Percentiles rank a stretch among this genome's conserved stretches.
Conservation (phyloP, 2,329 filamentous ascomycete species). For the Fusarium sarcochroum region DNA sequence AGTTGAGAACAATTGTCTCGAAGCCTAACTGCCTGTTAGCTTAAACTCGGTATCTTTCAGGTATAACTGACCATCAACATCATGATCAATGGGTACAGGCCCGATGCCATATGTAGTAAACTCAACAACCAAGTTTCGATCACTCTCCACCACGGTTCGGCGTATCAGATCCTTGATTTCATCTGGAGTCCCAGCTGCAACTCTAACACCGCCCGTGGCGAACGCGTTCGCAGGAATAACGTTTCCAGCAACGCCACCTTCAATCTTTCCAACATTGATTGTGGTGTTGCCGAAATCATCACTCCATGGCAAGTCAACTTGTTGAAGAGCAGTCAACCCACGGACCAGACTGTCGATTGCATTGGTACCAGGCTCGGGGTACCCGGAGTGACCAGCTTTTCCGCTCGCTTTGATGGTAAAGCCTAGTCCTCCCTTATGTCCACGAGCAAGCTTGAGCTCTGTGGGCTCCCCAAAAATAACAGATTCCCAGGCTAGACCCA, state of each 20-base stretch:
- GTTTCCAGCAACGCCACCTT: conserved; percentile 8
- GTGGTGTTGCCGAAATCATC: conserved; percentile 6
- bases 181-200: conserved; percentile 4
- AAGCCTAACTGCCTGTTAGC: neutral
- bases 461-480: conserved; percentile 18
- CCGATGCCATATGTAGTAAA: conserved; percentile 3
- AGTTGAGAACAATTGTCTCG: conserved; percentile 3
- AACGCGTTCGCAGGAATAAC: conserved; percentile 11
- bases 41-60: accelerated
- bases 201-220: neutral
- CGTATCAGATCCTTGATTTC: neutral
- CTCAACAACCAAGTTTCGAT: neutral
- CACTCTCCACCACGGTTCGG: neutral
- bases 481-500: conserved; percentile 12
- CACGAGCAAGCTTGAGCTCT: conserved; percentile 8
- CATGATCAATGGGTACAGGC: conserved; percentile 3
- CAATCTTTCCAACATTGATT: conserved; percentile 6
- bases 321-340: neutral
- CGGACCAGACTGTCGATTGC: conserved; percentile 17
- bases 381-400: conserved; percentile 14
- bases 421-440: conserved; percentile 1
- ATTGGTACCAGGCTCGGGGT: conserved; percentile 11
- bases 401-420: conserved; percentile 2
- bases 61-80: neutral
- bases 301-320: neutral